Base-by-base conservation (phyloP, 2,329 filamentous ascomycete genomes). In the Zasmidium angulare region DNA sequence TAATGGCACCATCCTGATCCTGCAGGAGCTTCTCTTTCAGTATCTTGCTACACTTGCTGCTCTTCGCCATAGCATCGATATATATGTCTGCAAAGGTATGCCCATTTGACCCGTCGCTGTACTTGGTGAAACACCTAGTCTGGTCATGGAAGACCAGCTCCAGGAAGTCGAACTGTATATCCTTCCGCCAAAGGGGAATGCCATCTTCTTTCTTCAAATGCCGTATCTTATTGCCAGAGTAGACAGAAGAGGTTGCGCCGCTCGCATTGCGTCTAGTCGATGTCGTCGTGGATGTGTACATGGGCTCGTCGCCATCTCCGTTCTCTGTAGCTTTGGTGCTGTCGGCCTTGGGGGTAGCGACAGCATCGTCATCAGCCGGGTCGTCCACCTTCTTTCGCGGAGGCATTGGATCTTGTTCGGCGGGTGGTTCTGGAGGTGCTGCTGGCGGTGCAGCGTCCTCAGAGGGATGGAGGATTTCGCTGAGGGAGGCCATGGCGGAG, bases 41-140 rank as follows among this genome's bases (percentile, higher is more conserved):
- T 52, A 99, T 95, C 78, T 98, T 98, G 82, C 95, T 98, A 24
- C 93, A 98, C 81, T 99, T 99, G 82, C 91, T 97, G 79, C 95
- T 99, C 75, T 92, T 86, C 2, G 95, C 92, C 93, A 99, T 98
- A 61, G 95, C 93, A 76, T 98, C 95, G 70, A 99, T 93, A 77
- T 99, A 99, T 61, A 99, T 86, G 75, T 98, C 93, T 62, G 95
- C 93, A 74, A 99, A 99, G 7, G 83, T 86, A 69, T 84, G 76
- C 66, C 85, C 89, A 70, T 89, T 87, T 70, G 88, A 87, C 58
- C 84, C 84, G 68, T 96, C 92, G 75, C 93, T 96, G 74, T 90
- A 89, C 73, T 96, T 96, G 72, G 91, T 96, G 75, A 99, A 99
- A 71, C 92, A 92, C 63, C 79, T 79, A 54, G 79, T 81, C 59